Evolutionary conservation across 148 eudicot genomes (phyloP), one percentile per base, ranked within the genome.

Genomic region (Rhododendron molle): DNA sequence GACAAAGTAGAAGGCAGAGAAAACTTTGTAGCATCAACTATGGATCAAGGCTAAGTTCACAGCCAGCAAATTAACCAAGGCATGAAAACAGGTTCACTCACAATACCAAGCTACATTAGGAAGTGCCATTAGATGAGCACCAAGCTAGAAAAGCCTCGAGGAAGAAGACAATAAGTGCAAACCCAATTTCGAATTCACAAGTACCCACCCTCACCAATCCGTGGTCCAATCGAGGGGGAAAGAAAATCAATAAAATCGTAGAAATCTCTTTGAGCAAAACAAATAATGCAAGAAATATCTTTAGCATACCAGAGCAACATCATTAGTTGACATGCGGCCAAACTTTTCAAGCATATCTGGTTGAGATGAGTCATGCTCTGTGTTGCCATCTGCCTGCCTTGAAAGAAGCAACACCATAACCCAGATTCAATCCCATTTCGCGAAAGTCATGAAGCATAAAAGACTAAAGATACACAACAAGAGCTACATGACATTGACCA

Each of bases 301-400:
- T 83, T 50, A 72, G 82, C 81, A 28, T 95, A 97, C 99, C 98
- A 93, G 89, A 52, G 97, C 95, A 47, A 88, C 89, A 89, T 97
- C 96, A 72, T 90, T 90, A 65, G 88, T 86, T 80, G 96, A 90
- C 92, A 97, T 87, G 79, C 91, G 88, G 28, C 92, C 88, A 88
- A 92, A 80, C 87, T 94, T 95, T 67, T 89, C 93, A 84, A 91
- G 85, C 69, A 83, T 83, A 78, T 91, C 93, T 60, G 92, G 28
- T 85, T 90, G 86, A 44, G 92, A 86, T 78, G 93, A 84, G 23
- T 94, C 96, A 84, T 88, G 90, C 44, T 90, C 95, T 38, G 86
- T 69, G 85, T 92, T 91, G 88, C 91, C 88, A 54, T 89, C 92
- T 86, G 94, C 98, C 89, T 93, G 96, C 89, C 99, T 97, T 86